phyloP scores from a whole-genome alignment of 176 grass and related monocot species.

The Phoenix dactylifera region DNA sequence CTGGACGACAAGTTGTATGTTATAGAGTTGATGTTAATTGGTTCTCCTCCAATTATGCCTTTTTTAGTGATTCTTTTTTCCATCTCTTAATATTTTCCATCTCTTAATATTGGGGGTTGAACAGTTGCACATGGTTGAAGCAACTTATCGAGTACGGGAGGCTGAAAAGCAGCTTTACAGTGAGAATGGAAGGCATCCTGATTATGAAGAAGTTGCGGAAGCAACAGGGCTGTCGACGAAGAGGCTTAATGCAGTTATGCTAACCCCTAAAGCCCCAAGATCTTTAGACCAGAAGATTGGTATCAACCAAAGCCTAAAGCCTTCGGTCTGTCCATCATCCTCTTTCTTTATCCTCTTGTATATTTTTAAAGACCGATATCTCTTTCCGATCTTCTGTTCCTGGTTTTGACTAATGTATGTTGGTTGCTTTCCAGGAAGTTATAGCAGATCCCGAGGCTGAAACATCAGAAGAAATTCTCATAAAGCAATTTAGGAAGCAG shows the following conservation, averaged over 20 bases:
- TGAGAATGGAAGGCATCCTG: constrained; percentile 46
- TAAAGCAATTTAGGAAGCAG: constrained; percentile 49
- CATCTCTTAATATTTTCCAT: background rate
- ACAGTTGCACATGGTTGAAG: constrained; percentile 54
- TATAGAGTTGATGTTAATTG: no score
- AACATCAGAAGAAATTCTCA: constrained; percentile 48
- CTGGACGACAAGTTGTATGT: no score
- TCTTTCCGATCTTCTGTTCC: background rate
- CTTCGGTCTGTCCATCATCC: constrained; percentile 34
- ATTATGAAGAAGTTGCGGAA: constrained; percentile 49
- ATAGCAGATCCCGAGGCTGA: constrained; percentile 55
- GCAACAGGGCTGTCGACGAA: constrained; percentile 48
- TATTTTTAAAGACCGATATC: background rate
- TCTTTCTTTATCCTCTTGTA: background rate
- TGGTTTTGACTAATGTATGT: background rate
- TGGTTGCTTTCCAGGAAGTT: constrained; percentile 39
- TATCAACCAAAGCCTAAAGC: constrained; percentile 39
- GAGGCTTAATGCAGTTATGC: constrained; percentile 49
- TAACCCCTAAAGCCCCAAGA: constrained; percentile 50
- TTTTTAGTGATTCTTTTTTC: background rate
- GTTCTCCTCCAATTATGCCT: no score
- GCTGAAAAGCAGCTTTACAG: constrained; percentile 29
- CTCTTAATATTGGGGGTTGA: background rate
- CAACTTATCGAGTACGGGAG: constrained; percentile 50
- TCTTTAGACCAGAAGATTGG: constrained; percentile 61